Percentiles rank a stretch among this genome's conserved stretches.
phyloP scores from a whole-genome alignment of 345 rosid genomes.

The Theobroma cacao region DNA sequence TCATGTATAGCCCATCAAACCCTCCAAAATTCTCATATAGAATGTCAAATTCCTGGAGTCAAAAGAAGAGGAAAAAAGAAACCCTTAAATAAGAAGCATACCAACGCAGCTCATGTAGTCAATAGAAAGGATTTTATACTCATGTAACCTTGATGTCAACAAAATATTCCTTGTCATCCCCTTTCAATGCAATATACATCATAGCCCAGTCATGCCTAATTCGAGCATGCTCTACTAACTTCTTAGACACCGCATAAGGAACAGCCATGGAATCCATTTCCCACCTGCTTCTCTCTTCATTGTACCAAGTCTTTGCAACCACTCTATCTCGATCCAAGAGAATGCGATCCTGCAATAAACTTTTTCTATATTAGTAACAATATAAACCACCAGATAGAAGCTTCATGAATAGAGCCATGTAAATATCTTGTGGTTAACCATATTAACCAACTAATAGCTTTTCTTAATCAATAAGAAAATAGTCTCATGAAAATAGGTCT shows the following conservation, averaged over 20 bases:
- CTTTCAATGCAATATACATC: slow-evolving; percentile 78
- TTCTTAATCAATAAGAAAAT: neutral
- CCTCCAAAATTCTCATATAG: slow-evolving; percentile 86
- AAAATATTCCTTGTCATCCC: slow-evolving; percentile 73
- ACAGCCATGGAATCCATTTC: slow-evolving; percentile 87
- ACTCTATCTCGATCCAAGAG: slow-evolving; percentile 92
- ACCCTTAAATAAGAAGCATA: slow-evolving; percentile 16
- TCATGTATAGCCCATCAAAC: slow-evolving; percentile 85
- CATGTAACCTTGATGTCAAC: slow-evolving; percentile 70
- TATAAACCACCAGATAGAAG: slow-evolving; percentile 6
- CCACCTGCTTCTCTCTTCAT: slow-evolving; percentile 76
- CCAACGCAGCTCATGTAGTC: slow-evolving; percentile 7
- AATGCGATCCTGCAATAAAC: slow-evolving; percentile 61
- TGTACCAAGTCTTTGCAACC: slow-evolving; percentile 82
- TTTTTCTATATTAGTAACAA: slow-evolving; percentile 13
- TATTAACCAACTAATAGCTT: neutral
- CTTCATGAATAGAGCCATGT: neutral
- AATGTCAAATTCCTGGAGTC: slow-evolving; percentile 78
- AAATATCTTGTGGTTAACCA: neutral
- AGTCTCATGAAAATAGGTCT: neutral
- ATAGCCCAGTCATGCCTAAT: slow-evolving; percentile 95
- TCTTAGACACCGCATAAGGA: slow-evolving; percentile 85
- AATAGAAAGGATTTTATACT: slow-evolving; percentile 14
- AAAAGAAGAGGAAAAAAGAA: slow-evolving; percentile 18
- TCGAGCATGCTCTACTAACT: slow-evolving; percentile 68